These are phyloP conservation scores for Pueraria montana DNA, from an alignment of 306 rosid species.

Conservation along the genomic window DNA sequence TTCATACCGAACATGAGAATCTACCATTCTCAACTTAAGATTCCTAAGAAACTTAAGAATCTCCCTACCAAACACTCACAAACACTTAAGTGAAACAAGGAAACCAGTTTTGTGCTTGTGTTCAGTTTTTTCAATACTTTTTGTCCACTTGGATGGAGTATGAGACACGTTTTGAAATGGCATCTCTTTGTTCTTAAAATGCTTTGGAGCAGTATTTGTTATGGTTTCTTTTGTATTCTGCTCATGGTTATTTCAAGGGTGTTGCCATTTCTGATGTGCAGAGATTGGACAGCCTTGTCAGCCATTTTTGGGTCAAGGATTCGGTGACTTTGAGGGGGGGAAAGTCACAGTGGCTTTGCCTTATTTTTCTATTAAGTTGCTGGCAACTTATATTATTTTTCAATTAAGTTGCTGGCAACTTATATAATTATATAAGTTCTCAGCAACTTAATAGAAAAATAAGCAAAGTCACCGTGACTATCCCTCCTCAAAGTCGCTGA, in stretches of 20 bases:
- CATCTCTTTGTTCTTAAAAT: background rate
- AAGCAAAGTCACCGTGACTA: too few relatives aligned
- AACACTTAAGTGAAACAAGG: background rate
- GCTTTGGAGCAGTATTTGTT: background rate
- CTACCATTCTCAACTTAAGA: background rate
- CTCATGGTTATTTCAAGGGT: slow-evolving; percentile 12
- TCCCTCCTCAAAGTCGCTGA: too few relatives aligned
- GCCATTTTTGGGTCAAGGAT: too few relatives aligned
- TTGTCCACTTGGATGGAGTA: background rate
- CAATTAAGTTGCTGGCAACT: too few relatives aligned
- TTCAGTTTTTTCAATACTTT: background rate
- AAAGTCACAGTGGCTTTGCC: too few relatives aligned
- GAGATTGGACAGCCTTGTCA: background rate
- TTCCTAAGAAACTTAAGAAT: background rate
- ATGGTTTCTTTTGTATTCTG: background rate
- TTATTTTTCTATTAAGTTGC: too few relatives aligned
- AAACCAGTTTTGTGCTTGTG: background rate
- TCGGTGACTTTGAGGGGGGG: too few relatives aligned
- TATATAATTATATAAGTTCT: too few relatives aligned
- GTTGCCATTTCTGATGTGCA: slow-evolving; percentile 30
- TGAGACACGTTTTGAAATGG: background rate
- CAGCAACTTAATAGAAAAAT: too few relatives aligned
- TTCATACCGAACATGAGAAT: background rate
- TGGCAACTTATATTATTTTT: too few relatives aligned
- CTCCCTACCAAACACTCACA: background rate